Base-by-base conservation (phyloP, 2,329 filamentous ascomycete species). In the Neonectria ditissima region DNA sequence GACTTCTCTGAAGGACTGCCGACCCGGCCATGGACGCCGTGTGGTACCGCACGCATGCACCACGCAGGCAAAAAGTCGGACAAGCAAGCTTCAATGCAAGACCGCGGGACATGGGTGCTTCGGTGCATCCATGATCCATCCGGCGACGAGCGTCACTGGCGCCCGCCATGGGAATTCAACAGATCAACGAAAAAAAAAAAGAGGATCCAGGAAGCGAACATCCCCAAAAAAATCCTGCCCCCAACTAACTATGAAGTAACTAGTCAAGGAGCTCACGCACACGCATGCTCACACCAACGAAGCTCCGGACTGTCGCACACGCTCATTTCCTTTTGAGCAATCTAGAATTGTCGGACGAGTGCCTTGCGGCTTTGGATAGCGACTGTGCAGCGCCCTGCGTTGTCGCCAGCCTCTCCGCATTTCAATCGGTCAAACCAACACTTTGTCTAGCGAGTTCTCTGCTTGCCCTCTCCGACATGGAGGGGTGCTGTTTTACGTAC, bases 151-250 rank as follows among this genome's bases (percentile, higher is more conserved):
- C 37, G 55, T 54, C 32, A 55, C 44, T 55, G 20, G 47, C 44
- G 47, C 45, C 32, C 18, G 20, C 43, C 51, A 55, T 57, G 55
- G 51, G 62, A 64, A 73, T 74, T 74, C 72, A 74, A 74, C 72
- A 74, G 71, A 71, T 74, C 71, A 73, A 71, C 71, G 62, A 70
- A 65, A 59, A 63, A 69, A 65, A 68, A 69, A 69, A 68, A 65
- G 66, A 68, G 70, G 69, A 66, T 59, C 71, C 71, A 60, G 65
- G 52, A 64, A 68, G 45, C 65, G 34, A 62, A 60, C 51, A 69
- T 73, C 72, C 72, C 72, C 72, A 74, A 74, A 74, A 67, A 73
- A 73, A 60, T 62, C 64, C 64, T 62, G 62, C 55, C 72, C 72
- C 70, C 72, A 74, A 73, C 72, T 72, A 59, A 62, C 34, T 41